Evolutionary conservation across 106 monocot species (phyloP).

Genomic region (Dioscorea alata): DNA sequence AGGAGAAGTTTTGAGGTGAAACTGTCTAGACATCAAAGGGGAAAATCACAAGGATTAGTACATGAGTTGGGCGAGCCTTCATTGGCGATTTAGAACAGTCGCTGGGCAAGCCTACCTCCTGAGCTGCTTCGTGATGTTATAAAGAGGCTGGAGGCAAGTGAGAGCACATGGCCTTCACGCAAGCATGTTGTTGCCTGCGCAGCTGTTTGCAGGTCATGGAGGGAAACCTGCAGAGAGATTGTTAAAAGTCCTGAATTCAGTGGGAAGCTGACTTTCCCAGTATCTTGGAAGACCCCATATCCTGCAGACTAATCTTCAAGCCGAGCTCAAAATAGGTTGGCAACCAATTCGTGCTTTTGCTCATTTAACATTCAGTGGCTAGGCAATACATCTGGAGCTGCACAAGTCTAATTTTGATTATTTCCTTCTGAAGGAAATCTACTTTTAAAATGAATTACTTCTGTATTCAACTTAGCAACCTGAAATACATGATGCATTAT

Average conservation of each 20-base stretch:
- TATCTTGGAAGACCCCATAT: conserved; percentile 54
- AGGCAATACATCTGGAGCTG: too few relatives aligned
- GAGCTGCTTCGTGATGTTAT: conserved; percentile 64
- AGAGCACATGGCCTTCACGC: conserved; percentile 54
- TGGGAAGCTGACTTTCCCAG: conserved; percentile 63
- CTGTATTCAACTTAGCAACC: too few relatives aligned
- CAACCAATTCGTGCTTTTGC: too few relatives aligned
- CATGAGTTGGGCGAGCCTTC: conserved; percentile 33
- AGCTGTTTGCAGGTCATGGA: conserved; percentile 59
- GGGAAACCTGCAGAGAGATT: conserved; percentile 62
- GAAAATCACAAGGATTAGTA: conserved; percentile 37
- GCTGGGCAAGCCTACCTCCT: conserved; percentile 56
- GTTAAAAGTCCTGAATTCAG: conserved; percentile 52
- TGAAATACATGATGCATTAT: too few relatives aligned
- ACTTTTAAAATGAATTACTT: too few relatives aligned
- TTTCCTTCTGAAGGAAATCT: too few relatives aligned
- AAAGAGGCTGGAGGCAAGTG: conserved; percentile 58
- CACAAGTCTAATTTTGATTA: too few relatives aligned
- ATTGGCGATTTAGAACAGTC: conserved; percentile 25
- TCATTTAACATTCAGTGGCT: too few relatives aligned
- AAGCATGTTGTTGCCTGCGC: conserved; percentile 60
- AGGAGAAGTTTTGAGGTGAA: conserved; percentile 44
- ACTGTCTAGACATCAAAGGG: conserved; percentile 27
- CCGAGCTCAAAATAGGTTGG: too few relatives aligned
- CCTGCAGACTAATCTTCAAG: too few relatives aligned